Conservation (phyloP, 73 alveolate genomes). For the Uronychia setigera region DNA sequence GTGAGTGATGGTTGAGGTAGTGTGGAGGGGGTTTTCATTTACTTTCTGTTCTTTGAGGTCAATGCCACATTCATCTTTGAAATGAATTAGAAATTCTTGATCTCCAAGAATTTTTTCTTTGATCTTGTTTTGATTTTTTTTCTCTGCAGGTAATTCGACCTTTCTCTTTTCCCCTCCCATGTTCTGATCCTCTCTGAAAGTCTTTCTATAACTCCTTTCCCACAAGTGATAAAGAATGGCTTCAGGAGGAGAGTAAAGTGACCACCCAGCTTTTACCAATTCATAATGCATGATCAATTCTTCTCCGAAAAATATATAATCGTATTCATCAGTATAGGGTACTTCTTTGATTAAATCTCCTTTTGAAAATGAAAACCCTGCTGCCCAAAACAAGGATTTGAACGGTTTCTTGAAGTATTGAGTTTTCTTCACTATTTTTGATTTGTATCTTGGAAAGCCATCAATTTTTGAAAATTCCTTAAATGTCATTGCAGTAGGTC, state of each 20-base stretch:
- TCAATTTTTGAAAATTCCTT: slow-evolving; percentile 23
- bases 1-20: too few relatives aligned
- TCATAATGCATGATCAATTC: slow-evolving; percentile 64
- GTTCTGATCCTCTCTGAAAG: not conserved
- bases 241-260: slow-evolving; percentile 65
- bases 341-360: slow-evolving; percentile 41
- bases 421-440: slow-evolving; percentile 23
- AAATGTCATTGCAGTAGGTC: slow-evolving; percentile 46
- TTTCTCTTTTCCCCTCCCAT: too few relatives aligned
- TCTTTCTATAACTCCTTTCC: slow-evolving; percentile 69
- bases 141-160: too few relatives aligned
- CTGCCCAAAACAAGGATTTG: slow-evolving; percentile 72
- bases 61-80: too few relatives aligned
- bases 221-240: slow-evolving; percentile 70
- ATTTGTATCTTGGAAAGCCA: slow-evolving; percentile 38
- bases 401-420: slow-evolving; percentile 37
- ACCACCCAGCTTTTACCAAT: slow-evolving; percentile 52
- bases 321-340: slow-evolving; percentile 50
- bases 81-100: too few relatives aligned
- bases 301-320: slow-evolving; percentile 67
- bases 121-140: too few relatives aligned
- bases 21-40: too few relatives aligned
- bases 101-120: too few relatives aligned
- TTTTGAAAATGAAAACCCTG: slow-evolving; percentile 73
- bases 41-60: too few relatives aligned